phyloP scores from a whole-genome alignment of 495 filamentous ascomycete genomes.

The Penicillium macrosclerotiorum region DNA sequence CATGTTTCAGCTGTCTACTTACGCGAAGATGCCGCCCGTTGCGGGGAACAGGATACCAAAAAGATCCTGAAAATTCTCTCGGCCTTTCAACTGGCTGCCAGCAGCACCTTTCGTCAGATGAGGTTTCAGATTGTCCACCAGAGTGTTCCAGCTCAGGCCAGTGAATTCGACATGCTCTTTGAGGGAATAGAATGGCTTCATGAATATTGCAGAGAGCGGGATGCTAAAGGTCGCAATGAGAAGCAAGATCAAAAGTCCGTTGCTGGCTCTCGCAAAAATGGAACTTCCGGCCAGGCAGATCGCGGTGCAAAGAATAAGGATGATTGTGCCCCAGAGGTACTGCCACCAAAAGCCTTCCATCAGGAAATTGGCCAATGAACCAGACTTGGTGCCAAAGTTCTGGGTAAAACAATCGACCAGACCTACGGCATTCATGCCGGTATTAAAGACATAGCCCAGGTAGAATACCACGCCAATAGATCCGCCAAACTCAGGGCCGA shows the following conservation, averaged over 20 bases:
- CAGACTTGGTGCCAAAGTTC: constrained; percentile 64
- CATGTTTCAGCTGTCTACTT: constrained; percentile 22
- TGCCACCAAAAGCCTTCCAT: constrained; percentile 73
- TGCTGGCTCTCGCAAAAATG: constrained; percentile 77
- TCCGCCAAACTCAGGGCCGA: constrained; percentile 89
- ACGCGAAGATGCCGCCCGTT: constrained; percentile 71
- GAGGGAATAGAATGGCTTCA: constrained; percentile 62
- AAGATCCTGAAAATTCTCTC: constrained; percentile 76
- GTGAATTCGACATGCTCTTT: constrained; percentile 70
- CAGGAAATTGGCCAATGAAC: constrained; percentile 60
- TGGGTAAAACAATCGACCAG: constrained; percentile 78
- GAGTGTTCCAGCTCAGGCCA: constrained; percentile 65
- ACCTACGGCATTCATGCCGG: constrained; percentile 85
- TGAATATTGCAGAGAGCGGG: constrained; percentile 67
- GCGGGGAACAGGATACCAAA: constrained; percentile 88
- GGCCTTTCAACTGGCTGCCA: constrained; percentile 62
- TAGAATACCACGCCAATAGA: constrained; percentile 90
- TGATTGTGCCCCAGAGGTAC: constrained; percentile 73
- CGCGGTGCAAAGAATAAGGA: constrained; percentile 69
- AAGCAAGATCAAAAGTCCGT: constrained; percentile 72
- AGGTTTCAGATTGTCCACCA: constrained; percentile 70
- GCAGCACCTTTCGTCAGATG: constrained; percentile 63
- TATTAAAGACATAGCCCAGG: constrained; percentile 79
- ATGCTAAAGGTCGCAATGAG: constrained; percentile 78
- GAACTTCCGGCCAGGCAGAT: constrained; percentile 80